Evolutionary conservation across 2,329 filamentous ascomycete species (phyloP).

Genomic region (Ophiostoma tasmaniense): DNA sequence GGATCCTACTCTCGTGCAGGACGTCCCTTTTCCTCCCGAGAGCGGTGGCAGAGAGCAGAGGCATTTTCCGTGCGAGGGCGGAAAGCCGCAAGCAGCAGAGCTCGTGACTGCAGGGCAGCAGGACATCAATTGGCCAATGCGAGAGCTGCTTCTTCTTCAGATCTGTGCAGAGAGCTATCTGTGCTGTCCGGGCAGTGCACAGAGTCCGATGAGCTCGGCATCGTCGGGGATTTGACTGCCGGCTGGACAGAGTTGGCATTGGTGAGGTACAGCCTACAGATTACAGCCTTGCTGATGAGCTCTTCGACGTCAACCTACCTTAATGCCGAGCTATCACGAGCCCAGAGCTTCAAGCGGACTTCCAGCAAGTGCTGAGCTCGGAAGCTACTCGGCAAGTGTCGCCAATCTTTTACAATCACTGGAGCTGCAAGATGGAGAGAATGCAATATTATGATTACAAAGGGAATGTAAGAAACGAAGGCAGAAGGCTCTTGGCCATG

Average conservation of each 20-base stretch:
- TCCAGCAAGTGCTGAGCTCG: not conserved
- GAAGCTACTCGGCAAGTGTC: not conserved
- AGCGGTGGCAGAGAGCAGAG: not conserved
- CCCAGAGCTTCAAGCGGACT: not conserved
- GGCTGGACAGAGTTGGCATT: not conserved
- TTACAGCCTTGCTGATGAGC: not conserved
- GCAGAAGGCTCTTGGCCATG: not conserved
- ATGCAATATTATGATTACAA: not conserved
- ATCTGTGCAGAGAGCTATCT: no score
- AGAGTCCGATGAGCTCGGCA: not conserved
- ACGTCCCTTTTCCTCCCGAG: not conserved
- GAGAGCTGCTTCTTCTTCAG: not conserved
- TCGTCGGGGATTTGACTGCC: slow-evolving; percentile 8
- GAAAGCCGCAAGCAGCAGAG: not conserved
- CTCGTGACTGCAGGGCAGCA: no score
- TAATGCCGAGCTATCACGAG: not conserved
- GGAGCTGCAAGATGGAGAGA: not conserved
- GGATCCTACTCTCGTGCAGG: not conserved
- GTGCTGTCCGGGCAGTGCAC: no score
- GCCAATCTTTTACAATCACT: not conserved
- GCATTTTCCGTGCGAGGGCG: slow-evolving; percentile 1
- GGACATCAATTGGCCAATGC: not conserved
- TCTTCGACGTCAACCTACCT: not conserved
- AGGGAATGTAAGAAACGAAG: slow-evolving; percentile 1
- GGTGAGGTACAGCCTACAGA: not conserved